Evolutionary conservation across 2,329 filamentous ascomycete species (phyloP).

Genomic region (Beauveria brongniartii): DNA sequence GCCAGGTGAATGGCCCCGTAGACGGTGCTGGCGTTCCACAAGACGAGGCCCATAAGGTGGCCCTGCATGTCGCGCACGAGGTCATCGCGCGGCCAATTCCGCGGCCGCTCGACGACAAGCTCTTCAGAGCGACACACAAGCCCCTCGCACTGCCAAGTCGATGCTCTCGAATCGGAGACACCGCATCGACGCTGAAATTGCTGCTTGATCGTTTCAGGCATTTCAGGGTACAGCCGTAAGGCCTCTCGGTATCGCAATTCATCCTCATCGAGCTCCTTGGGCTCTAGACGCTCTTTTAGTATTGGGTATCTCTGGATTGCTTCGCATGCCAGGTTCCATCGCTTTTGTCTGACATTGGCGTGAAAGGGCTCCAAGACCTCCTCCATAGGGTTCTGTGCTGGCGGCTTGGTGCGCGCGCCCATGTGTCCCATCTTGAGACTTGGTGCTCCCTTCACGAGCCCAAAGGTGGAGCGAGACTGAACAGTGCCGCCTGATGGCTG

Average conservation of each 20-base stretch:
- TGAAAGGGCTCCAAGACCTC: background rate
- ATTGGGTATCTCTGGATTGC: background rate
- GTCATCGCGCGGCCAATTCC: conserved; percentile 11
- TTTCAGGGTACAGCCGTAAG: background rate
- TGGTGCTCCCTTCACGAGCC: too few relatives aligned
- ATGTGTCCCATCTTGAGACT: too few relatives aligned
- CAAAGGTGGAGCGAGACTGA: background rate
- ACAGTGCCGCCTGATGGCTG: background rate
- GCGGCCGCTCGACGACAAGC: conserved; percentile 6
- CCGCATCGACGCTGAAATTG: conserved; percentile 1
- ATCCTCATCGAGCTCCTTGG: background rate
- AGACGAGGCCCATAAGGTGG: background rate
- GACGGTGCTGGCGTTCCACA: background rate
- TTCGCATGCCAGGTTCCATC: background rate
- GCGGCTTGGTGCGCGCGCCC: too few relatives aligned
- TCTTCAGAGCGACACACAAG: conserved; percentile 9
- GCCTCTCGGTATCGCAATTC: background rate
- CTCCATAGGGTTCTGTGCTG: background rate
- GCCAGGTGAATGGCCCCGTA: background rate
- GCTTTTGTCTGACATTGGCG: background rate
- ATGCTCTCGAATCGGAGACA: background rate
- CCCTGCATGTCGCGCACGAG: background rate
- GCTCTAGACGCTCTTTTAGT: background rate
- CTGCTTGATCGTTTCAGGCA: background rate
- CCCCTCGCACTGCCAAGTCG: background rate